Percentiles rank a stretch among this genome's conserved stretches.
These are phyloP conservation scores for Penicillium turbatum DNA, from an alignment of 495 filamentous ascomycete species.

Conservation along the genomic window DNA sequence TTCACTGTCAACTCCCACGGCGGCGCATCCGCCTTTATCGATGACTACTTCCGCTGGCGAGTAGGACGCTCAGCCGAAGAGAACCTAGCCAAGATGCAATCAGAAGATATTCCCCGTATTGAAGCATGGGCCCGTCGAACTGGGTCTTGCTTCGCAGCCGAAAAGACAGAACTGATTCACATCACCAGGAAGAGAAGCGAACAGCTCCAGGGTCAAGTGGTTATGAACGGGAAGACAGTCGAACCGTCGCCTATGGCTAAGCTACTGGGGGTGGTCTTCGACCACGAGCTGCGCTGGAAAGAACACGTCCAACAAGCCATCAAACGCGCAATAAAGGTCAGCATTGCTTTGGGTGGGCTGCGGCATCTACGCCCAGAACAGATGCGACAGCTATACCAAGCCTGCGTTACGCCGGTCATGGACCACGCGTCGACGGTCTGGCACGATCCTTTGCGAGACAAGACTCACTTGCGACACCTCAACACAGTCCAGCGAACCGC, in stretches of 20 bases:
- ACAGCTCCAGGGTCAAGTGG: slow-evolving; percentile 9
- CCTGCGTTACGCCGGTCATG: slow-evolving; percentile 13
- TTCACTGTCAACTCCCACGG: slow-evolving; percentile 19
- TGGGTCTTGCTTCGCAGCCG: slow-evolving; percentile 18
- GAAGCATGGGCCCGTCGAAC: slow-evolving; percentile 16
- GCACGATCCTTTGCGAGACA: background rate
- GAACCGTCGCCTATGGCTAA: slow-evolving; percentile 13
- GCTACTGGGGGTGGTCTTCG: slow-evolving; percentile 23
- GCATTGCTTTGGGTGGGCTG: slow-evolving; percentile 15
- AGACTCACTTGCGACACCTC: background rate
- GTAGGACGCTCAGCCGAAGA: slow-evolving; percentile 11
- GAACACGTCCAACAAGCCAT: slow-evolving; percentile 17
- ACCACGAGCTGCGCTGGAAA: slow-evolving; percentile 21
- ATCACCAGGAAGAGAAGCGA: slow-evolving; percentile 11
- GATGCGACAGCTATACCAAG: slow-evolving; percentile 24
- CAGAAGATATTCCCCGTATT: slow-evolving; percentile 20
- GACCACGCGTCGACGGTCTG: background rate
- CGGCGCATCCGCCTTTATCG: slow-evolving; percentile 16
- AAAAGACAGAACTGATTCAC: slow-evolving; percentile 26
- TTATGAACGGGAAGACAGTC: slow-evolving; percentile 11
- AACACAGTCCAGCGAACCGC: background rate
- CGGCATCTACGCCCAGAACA: slow-evolving; percentile 17
- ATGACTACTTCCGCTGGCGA: slow-evolving; percentile 22
- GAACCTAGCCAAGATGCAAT: slow-evolving; percentile 15
- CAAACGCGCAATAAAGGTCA: slow-evolving; percentile 18